phyloP scores from a whole-genome alignment of 2,329 filamentous ascomycete genomes.

The Ophiostoma quercus region DNA sequence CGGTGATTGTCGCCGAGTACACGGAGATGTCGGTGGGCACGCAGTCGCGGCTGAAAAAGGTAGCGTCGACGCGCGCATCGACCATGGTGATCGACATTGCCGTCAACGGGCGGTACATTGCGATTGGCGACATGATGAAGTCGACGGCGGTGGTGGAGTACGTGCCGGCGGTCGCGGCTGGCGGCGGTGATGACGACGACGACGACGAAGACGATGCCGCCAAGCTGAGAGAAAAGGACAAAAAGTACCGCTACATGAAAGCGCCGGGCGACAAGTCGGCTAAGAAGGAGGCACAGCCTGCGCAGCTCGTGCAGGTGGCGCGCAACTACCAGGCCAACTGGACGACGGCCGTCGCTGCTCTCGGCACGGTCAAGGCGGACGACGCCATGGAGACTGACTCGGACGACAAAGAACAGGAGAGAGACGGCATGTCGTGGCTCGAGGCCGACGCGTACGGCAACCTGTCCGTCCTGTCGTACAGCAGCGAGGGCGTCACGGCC shows the following conservation, averaged over 20 bases:
- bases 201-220: background rate
- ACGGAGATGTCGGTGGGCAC: constrained; percentile 22
- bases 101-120: constrained; percentile 68
- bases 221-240: background rate
- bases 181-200: background rate
- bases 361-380: constrained; percentile 48
- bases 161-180: constrained; percentile 40
- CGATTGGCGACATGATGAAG: constrained; percentile 90
- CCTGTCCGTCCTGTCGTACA: constrained; percentile 70
- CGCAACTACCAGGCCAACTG: constrained; percentile 78
- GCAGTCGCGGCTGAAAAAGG: constrained; percentile 1
- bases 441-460: constrained; percentile 86
- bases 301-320: constrained; percentile 66
- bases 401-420: background rate
- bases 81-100: constrained; percentile 79
- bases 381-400: background rate
- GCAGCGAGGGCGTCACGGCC: constrained; percentile 64
- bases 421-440: constrained; percentile 54
- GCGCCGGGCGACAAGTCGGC: background rate
- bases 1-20: constrained; percentile 59
- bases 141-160: constrained; percentile 76
- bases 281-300: constrained; percentile 34
- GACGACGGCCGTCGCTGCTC: constrained; percentile 69
- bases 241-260: constrained; percentile 26
- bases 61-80: constrained; percentile 44